Evolutionary conservation across 1,284 basidiomycete genomes (phyloP).

Genomic region (Cryptococcus sp.): DNA sequence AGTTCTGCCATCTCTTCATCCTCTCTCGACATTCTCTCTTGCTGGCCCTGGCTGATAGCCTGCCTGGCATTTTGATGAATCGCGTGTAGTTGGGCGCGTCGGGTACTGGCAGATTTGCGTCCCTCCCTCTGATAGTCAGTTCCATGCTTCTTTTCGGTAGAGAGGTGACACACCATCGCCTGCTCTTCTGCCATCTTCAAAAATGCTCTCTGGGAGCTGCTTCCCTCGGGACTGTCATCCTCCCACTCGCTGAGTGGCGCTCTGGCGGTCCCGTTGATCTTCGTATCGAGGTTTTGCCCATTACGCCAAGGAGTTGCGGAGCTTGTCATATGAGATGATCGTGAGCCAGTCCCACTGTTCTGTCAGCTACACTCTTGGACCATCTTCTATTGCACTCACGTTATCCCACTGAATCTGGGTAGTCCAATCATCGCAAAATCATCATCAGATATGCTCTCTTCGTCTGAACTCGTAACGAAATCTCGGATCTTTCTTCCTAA

Average conservation of each 20-base stretch:
- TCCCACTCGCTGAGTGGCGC: not conserved
- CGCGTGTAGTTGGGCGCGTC: slow-evolving; percentile 14
- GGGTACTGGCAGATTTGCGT: slow-evolving; percentile 15
- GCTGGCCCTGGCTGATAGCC: slow-evolving; percentile 12
- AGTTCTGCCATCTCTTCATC: slow-evolving; percentile 31
- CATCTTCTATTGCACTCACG: too few species aligned
- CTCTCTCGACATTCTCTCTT: slow-evolving; percentile 15
- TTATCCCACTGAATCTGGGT: slow-evolving; percentile 10
- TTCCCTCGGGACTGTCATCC: slow-evolving; percentile 4
- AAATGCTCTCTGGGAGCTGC: slow-evolving; percentile 32
- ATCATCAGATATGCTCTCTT: slow-evolving; percentile 28
- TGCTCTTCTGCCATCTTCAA: slow-evolving; percentile 31
- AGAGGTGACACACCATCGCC: slow-evolving; percentile 25
- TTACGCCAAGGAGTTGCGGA: not conserved
- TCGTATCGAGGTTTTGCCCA: not conserved
- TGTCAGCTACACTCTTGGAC: slow-evolving; percentile 6
- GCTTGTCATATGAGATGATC: not conserved
- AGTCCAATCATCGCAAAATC: slow-evolving; percentile 21
- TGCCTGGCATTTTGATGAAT: slow-evolving; percentile 21
- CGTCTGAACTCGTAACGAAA: slow-evolving; percentile 18
- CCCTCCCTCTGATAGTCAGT: slow-evolving; percentile 16
- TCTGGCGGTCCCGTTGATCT: not conserved
- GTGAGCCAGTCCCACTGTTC: not conserved
- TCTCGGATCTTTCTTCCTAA: slow-evolving; percentile 23
- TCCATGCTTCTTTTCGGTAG: slow-evolving; percentile 1